Evolutionary conservation across 1,139 yeast species (phyloP).

Genomic region (Hyphopichia fennica): DNA sequence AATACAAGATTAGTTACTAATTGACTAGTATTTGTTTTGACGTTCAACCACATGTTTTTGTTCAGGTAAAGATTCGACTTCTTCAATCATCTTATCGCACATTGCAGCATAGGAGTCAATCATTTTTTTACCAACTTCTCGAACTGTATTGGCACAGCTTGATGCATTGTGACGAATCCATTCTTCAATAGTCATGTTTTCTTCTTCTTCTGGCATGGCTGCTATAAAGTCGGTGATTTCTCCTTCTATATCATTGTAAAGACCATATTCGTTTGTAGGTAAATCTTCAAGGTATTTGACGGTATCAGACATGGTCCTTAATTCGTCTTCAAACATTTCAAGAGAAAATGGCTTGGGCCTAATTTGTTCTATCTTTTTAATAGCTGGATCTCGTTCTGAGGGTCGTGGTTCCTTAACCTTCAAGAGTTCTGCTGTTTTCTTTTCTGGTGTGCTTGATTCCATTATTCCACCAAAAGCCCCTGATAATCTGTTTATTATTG

Average conservation of each 20-base stretch:
- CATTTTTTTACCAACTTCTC: constrained; percentile 49
- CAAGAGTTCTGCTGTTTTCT: constrained; percentile 4
- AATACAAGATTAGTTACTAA: too few relatives aligned
- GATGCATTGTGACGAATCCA: constrained; percentile 63
- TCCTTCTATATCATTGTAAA: constrained; percentile 63
- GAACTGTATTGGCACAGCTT: constrained; percentile 33
- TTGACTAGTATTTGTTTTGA: too few relatives aligned
- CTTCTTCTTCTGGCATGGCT: constrained; percentile 68
- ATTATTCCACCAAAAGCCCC: too few relatives aligned
- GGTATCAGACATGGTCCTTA: constrained; percentile 41
- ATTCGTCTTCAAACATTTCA: constrained; percentile 19
- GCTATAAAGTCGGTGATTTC: constrained; percentile 61
- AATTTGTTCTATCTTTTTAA: background rate
- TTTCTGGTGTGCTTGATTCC: constrained; percentile 22
- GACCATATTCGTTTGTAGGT: constrained; percentile 24
- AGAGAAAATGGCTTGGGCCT: background rate
- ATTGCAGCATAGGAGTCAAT: constrained; percentile 30
- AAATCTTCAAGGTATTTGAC: constrained; percentile 29
- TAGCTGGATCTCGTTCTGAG: too few relatives aligned
- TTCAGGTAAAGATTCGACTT: constrained; percentile 7
- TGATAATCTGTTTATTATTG: too few relatives aligned
- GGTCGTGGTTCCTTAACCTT: too few relatives aligned
- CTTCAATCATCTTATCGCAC: constrained; percentile 42
- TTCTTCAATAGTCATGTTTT: constrained; percentile 65
- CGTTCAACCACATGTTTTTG: too few relatives aligned